Evolutionary conservation across 2,329 filamentous ascomycete species (phyloP), one percentile per base, ranked within the genome.

Genomic region (Fusarium sp.): DNA sequence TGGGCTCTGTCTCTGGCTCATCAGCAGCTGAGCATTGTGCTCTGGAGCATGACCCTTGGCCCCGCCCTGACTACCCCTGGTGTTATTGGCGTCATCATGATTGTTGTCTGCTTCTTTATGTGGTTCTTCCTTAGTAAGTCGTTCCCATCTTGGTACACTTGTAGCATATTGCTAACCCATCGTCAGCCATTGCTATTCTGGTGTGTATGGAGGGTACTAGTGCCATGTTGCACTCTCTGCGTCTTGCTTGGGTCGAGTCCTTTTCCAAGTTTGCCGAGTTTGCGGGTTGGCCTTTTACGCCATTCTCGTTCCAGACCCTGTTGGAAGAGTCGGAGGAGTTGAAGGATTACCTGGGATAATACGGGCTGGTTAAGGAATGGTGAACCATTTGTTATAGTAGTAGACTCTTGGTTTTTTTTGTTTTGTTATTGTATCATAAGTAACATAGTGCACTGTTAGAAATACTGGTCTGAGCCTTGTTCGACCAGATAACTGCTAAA

Each of bases 261-360:
- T 98, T 98, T 91, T 97, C 94, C 85, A 98, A 98, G 87, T 96
- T 97, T 87, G 97, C 97, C 84, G 92, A 97, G 82, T 97, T 97
- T 80, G 93, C 94, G 69, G 95, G 95, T 64, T 91, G 95, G 83
- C 88, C 95, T 2, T 98, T 98, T 84, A 88, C 92, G 80, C 95
- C 95, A 6, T 98, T 98, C 82, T 97, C 93, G 73, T 98, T 98
- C 83, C 91, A 92, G 85, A 88, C 90, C 39, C 85, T 97, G 81
- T 84, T 98, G 76, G 95, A 98, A 84, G 95, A 98, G 82, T 94
- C 97, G 69, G 89, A 91, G 73, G 87, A 89, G 65, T 81, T 90
- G 77, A 89, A 87, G 78, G 88, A 90, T 72, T 91, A 87, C 77
- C 76, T 89, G 80, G 86, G 86, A 73, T 89, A 78, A 73, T 69